These are phyloP conservation scores for Mycena albidolilacea DNA, from an alignment of 768 basidiomycete genomes.

Conservation along the genomic window DNA sequence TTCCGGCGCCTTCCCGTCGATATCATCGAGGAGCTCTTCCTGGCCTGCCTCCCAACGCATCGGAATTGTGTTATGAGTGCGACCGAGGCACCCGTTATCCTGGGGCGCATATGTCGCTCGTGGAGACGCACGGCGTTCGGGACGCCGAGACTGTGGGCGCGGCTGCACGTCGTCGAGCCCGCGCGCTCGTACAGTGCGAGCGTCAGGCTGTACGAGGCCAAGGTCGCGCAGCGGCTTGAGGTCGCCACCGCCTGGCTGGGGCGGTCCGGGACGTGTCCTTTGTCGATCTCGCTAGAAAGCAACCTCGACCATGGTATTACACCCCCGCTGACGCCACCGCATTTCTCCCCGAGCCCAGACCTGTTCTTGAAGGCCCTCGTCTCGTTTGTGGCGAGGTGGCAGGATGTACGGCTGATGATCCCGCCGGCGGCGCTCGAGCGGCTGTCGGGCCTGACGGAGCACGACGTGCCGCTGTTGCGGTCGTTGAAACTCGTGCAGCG, in stretches of 20 bases:
- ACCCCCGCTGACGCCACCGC: not conserved
- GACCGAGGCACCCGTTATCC: not conserved
- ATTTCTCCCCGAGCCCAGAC: not conserved
- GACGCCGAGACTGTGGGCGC: not conserved
- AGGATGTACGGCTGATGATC: not conserved
- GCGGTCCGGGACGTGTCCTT: not conserved
- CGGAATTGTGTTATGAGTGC: slow-evolving; percentile 1
- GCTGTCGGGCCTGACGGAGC: not conserved
- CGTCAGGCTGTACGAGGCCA: not conserved
- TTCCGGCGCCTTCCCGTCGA: not conserved
- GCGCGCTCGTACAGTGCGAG: not conserved
- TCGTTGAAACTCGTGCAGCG: not conserved
- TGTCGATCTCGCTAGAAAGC: not conserved
- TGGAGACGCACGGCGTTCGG: not conserved
- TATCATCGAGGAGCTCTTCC: not conserved
- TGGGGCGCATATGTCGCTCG: not conserved
- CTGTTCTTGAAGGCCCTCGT: not conserved
- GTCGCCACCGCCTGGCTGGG: not conserved
- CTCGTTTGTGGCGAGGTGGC: not conserved
- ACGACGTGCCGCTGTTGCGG: slow-evolving; percentile 1
- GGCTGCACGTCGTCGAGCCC: not conserved
- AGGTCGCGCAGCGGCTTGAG: slow-evolving; percentile 2
- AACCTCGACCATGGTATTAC: not conserved
- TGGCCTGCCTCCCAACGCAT: not conserved
- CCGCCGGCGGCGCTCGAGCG: not conserved